These are phyloP conservation scores for Botrytis paeoniae DNA, from an alignment of 2,329 filamentous ascomycete genomes.

Conservation along the genomic window DNA sequence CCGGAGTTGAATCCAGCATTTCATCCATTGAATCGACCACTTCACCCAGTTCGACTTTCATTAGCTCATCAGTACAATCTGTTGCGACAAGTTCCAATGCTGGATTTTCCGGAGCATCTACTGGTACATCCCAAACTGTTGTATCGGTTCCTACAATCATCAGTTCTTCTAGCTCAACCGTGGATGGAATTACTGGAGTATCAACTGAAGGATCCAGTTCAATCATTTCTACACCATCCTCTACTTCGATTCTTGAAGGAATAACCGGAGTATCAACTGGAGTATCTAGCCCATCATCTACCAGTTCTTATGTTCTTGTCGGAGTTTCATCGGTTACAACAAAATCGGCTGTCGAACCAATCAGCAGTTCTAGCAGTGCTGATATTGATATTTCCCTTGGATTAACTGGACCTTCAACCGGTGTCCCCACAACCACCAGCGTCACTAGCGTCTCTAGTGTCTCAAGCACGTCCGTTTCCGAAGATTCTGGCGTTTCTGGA, in stretches of 20 bases:
- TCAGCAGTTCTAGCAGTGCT: neutral
- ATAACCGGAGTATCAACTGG: neutral
- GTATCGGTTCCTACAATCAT: neutral
- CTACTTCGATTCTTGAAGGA: too few relatives aligned
- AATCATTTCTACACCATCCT: neutral
- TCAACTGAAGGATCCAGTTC: neutral
- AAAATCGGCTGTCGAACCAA: neutral
- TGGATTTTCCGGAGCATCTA: slow-evolving; percentile 11
- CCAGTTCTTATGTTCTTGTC: slow-evolving; percentile 11
- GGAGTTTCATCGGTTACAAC: slow-evolving; percentile 6
- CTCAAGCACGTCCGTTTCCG: neutral
- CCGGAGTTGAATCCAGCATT: neutral
- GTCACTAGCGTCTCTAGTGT: neutral
- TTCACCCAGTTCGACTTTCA: neutral
- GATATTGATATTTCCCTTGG: slow-evolving; percentile 4
- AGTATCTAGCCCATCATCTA: neutral
- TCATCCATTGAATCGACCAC: neutral
- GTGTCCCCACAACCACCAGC: neutral
- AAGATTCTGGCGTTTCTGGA: slow-evolving; percentile 2
- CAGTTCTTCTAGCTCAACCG: neutral
- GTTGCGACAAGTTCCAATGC: neutral
- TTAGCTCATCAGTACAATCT: neutral
- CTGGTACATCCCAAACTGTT: slow-evolving; percentile 6
- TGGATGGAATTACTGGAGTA: neutral
- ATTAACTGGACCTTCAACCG: neutral